These are phyloP conservation scores for Alternaria triticimaculans DNA, from an alignment of 2,329 filamentous ascomycete species.

Conservation along the genomic window DNA sequence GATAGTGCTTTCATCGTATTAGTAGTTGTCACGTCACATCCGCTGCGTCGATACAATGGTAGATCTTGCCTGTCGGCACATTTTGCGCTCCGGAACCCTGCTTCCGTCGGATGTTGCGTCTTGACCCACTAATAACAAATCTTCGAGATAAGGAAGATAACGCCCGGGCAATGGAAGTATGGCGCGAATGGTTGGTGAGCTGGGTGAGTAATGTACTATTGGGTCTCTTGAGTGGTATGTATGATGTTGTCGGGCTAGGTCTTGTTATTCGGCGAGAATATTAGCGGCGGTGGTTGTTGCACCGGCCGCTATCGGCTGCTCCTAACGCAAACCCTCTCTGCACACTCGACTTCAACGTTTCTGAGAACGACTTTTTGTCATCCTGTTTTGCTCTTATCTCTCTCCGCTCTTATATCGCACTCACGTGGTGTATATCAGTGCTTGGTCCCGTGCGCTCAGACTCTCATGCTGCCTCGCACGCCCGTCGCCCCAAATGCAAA, in stretches of 20 bases:
- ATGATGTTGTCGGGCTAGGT: background rate
- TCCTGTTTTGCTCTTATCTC: too few relatives aligned
- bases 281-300: background rate
- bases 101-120: background rate
- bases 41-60: background rate
- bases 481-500: too few relatives aligned
- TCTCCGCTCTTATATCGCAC: too few relatives aligned
- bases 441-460: too few relatives aligned
- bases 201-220: background rate
- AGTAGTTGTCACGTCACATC: background rate
- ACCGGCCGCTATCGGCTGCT: too few relatives aligned
- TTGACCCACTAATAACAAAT: background rate
- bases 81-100: background rate
- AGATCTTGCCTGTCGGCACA: background rate
- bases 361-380: too few relatives aligned
- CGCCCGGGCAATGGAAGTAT: background rate
- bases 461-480: too few relatives aligned
- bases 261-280: background rate
- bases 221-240: background rate
- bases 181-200: background rate
- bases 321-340: too few relatives aligned
- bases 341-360: too few relatives aligned
- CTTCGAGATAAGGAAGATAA: background rate
- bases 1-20: fast-evolving
- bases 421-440: too few relatives aligned